A percentile compares a stretch with the other conserved stretches of the same genome.
These are phyloP conservation scores for Carpinus fangiana DNA, from an alignment of 306 rosid genomes.

Conservation along the genomic window DNA sequence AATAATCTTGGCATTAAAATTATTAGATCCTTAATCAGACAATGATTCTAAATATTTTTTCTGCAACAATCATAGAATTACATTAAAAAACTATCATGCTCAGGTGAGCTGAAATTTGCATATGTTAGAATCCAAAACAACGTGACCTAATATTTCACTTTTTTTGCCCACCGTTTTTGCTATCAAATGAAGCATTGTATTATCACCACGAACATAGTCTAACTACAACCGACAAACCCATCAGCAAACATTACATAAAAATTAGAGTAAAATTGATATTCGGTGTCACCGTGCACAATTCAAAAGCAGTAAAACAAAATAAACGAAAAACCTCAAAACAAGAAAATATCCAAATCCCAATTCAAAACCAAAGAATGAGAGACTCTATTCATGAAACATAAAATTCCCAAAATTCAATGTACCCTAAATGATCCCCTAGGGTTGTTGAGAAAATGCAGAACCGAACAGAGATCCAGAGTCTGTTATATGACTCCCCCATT, in stretches of 20 bases:
- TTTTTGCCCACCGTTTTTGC: neutral
- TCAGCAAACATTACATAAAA: neutral
- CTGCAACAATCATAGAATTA: neutral
- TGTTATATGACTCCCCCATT: neutral
- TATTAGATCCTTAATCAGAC: neutral
- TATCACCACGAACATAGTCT: neutral
- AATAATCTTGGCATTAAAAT: too few relatives aligned
- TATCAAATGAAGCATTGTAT: neutral
- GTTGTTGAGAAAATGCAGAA: neutral
- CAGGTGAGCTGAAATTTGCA: neutral
- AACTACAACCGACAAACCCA: neutral
- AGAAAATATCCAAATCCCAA: neutral
- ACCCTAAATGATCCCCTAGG: too few relatives aligned
- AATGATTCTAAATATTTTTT: too few relatives aligned
- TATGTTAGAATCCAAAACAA: neutral
- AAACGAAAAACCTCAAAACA: neutral
- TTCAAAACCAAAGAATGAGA: neutral
- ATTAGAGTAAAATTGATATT: neutral
- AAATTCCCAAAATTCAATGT: neutral
- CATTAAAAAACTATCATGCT: neutral
- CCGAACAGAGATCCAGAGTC: neutral
- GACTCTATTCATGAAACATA: neutral
- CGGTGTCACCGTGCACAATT: neutral
- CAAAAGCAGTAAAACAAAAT: neutral
- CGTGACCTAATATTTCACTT: neutral